phyloP scores from a whole-genome alignment of 176 grass and related monocot species.

The Carex cristatella region DNA sequence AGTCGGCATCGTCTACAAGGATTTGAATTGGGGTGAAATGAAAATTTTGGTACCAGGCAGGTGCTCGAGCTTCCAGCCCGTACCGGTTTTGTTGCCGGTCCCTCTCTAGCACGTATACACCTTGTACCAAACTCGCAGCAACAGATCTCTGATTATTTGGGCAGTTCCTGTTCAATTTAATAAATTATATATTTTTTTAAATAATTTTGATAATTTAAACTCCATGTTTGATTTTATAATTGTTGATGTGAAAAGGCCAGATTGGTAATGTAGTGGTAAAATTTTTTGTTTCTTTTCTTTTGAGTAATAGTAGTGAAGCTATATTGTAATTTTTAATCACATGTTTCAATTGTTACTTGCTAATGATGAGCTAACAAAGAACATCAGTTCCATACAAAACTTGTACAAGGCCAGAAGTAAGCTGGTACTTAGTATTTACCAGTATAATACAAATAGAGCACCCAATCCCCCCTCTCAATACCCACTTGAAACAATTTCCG shows the following conservation, averaged over 20 bases:
- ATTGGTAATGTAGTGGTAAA: background rate
- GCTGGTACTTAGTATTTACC: too few species aligned
- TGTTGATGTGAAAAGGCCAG: background rate
- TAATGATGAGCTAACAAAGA: background rate
- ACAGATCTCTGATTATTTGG: constrained; percentile 43
- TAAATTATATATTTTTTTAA: background rate
- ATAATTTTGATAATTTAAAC: background rate
- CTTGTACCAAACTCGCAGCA: constrained; percentile 47
- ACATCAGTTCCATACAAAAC: background rate
- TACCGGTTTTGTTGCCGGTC: constrained; percentile 37
- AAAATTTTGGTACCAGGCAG: constrained; percentile 52
- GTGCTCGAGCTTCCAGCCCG: constrained; percentile 29
- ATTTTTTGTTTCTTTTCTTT: too few species aligned
- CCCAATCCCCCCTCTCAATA: too few species aligned
- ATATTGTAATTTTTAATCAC: background rate
- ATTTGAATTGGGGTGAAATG: constrained; percentile 36
- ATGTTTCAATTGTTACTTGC: background rate
- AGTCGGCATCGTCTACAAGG: constrained; percentile 50
- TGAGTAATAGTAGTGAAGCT: too few species aligned
- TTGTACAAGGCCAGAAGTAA: too few species aligned
- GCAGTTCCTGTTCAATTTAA: constrained; percentile 41
- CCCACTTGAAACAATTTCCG: background rate
- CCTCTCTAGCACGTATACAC: constrained; percentile 51
- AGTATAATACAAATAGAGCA: too few species aligned
- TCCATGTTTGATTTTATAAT: background rate